Conservation (phyloP, 176 grass and related monocot species). For the Eleusine coracana region DNA sequence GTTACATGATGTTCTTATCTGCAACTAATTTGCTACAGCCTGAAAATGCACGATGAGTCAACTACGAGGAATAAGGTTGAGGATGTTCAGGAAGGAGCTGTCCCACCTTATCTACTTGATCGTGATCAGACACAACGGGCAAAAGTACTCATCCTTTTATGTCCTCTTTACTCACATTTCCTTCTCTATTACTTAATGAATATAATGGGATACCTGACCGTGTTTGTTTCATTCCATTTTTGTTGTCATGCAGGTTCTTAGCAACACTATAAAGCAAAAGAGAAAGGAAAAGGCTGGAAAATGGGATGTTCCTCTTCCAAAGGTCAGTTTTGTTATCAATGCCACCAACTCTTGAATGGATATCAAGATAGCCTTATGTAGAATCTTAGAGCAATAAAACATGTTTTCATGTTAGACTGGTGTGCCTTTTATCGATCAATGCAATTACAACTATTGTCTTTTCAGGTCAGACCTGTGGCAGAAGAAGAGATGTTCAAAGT, state of each 20-base stretch:
- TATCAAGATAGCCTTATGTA: neutral
- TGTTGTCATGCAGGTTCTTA: conserved; percentile 50
- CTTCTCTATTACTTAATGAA: neutral
- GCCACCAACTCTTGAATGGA: neutral
- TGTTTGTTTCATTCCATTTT: neutral
- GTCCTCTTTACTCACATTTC: neutral
- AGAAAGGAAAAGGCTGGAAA: conserved; percentile 92
- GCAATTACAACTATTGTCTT: conserved; percentile 8
- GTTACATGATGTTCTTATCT: neutral
- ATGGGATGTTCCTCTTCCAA: conserved; percentile 86
- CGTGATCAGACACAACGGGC: conserved; percentile 79
- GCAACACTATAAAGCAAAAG: conserved; percentile 88
- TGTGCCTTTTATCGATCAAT: neutral
- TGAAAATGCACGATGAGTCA: conserved; percentile 95
- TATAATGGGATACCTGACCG: neutral
- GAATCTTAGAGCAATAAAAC: neutral
- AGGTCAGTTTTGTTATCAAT: conserved; percentile 45
- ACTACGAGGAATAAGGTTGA: conserved; percentile 74
- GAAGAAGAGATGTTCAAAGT: conserved; percentile 90
- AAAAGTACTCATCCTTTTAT: conserved; percentile 52
- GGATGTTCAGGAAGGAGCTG: conserved; percentile 77
- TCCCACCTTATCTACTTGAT: conserved; percentile 89
- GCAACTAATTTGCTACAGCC: conserved; percentile 41
- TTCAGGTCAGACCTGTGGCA: conserved; percentile 80
- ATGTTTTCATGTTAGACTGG: neutral